Evolutionary conservation across 495 filamentous ascomycete genomes (phyloP).

Genomic region (Hyaloscypha bicolor): DNA sequence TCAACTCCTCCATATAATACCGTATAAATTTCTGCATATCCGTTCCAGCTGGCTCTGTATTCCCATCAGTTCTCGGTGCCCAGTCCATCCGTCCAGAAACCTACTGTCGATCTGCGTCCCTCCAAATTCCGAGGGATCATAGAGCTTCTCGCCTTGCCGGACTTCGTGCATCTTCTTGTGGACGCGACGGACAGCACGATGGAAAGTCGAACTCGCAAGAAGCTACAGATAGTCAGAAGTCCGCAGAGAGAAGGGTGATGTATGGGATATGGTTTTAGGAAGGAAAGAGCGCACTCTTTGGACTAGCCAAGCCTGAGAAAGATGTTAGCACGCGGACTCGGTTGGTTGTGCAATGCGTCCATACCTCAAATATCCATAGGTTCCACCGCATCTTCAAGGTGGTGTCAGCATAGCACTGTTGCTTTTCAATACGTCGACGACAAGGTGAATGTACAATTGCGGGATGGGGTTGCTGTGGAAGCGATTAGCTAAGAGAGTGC

Average conservation of each 20-base stretch:
- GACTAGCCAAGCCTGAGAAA: conserved; percentile 33
- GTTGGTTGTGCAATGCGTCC: background rate
- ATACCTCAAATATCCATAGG: conserved; percentile 51
- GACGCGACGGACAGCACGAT: conserved; percentile 56
- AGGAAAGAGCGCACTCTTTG: conserved; percentile 26
- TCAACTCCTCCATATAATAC: conserved; percentile 62
- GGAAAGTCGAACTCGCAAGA: conserved; percentile 60
- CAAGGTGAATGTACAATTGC: background rate
- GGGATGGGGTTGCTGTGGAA: background rate
- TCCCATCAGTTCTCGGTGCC: conserved; percentile 1
- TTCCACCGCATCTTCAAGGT: conserved; percentile 33
- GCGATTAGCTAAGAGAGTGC: background rate
- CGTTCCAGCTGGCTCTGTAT: conserved; percentile 25
- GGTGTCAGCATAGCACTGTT: conserved; percentile 1
- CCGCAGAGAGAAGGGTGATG: background rate
- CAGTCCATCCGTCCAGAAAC: conserved; percentile 12
- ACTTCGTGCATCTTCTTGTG: conserved; percentile 56
- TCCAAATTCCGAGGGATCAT: conserved; percentile 58
- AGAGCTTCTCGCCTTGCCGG: conserved; percentile 45
- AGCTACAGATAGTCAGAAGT: conserved; percentile 47
- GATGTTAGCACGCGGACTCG: conserved; percentile 19
- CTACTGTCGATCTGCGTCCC: conserved; percentile 59
- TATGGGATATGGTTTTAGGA: background rate
- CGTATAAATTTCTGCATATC: conserved; percentile 49
- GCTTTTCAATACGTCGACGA: background rate